Conservation (phyloP, 2,329 filamentous ascomycete species). For the Penicillium griseofulvum region DNA sequence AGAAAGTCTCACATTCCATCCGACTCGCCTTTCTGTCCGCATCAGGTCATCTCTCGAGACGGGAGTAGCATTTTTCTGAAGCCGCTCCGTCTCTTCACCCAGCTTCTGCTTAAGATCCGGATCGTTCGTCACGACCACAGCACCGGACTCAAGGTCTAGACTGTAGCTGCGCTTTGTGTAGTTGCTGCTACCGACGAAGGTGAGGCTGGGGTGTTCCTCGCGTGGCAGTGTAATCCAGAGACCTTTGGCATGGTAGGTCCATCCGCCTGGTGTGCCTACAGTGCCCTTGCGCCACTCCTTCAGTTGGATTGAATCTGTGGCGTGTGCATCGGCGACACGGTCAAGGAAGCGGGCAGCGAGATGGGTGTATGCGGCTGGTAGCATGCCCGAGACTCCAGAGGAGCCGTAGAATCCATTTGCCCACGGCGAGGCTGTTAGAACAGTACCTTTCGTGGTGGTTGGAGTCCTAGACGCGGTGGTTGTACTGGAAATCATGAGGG, state of each 20-base stretch:
- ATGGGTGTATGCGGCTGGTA: slow-evolving; percentile 89
- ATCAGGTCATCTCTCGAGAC: slow-evolving; percentile 77
- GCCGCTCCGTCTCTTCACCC: slow-evolving; percentile 74
- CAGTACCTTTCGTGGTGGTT: slow-evolving; percentile 61
- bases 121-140: slow-evolving; percentile 78
- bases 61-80: slow-evolving; percentile 69
- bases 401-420: slow-evolving; percentile 95
- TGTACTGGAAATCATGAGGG: slow-evolving; percentile 71
- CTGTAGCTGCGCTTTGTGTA: slow-evolving; percentile 94
- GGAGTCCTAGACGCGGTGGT: slow-evolving; percentile 31
- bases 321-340: slow-evolving; percentile 53
- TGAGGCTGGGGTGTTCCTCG: slow-evolving; percentile 68
- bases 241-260: slow-evolving; percentile 98
- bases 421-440: slow-evolving; percentile 87
- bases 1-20: slow-evolving; percentile 77
- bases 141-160: slow-evolving; percentile 86
- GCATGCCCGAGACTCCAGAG: slow-evolving; percentile 80
- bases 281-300: slow-evolving; percentile 86
- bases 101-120: slow-evolving; percentile 67
- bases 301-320: slow-evolving; percentile 62
- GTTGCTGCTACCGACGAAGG: slow-evolving; percentile 86
- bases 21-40: slow-evolving; percentile 76
- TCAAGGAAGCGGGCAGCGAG: slow-evolving; percentile 79
- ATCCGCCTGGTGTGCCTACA: slow-evolving; percentile 76
- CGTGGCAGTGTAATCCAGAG: slow-evolving; percentile 73